Percentiles rank a stretch among this genome's conserved stretches.
Evolutionary conservation across 345 rosid species (phyloP).

Genomic region (Arabidopsis arenosa): DNA sequence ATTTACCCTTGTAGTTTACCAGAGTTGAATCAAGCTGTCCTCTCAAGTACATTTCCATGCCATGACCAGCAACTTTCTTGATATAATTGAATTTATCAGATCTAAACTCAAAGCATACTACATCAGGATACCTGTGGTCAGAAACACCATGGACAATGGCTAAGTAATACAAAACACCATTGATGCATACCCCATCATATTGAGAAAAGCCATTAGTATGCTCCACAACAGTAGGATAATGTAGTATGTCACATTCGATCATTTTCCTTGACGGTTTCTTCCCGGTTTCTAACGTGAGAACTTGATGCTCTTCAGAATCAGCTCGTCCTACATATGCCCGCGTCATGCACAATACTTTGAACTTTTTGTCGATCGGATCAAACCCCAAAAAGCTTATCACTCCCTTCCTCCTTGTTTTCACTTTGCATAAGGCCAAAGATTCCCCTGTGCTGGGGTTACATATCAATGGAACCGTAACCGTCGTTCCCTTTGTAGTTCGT

Average conservation of each 20-base stretch:
- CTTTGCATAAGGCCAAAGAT: background rate
- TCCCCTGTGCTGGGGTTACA: constrained; percentile 40
- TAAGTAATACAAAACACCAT: constrained; percentile 28
- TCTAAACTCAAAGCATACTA: constrained; percentile 14
- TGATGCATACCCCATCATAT: constrained; percentile 30
- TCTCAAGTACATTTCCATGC: background rate
- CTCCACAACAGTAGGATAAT: background rate
- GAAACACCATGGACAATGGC: background rate
- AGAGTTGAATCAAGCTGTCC: background rate
- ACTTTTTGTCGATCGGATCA: constrained; percentile 10
- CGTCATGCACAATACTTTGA: constrained; percentile 20
- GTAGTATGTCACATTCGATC: constrained; percentile 8
- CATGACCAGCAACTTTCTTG: background rate
- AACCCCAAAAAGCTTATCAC: background rate
- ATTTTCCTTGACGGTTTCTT: background rate
- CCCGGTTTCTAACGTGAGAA: constrained; percentile 6
- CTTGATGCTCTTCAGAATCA: constrained; percentile 12
- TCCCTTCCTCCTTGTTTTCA: constrained; percentile 8
- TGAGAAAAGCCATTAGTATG: background rate
- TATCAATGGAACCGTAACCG: background rate
- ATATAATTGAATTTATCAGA: background rate
- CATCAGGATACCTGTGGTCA: background rate
- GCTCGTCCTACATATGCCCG: background rate
- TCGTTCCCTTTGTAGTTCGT: background rate
- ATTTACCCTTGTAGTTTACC: constrained; percentile 29